Conservation (phyloP, 345 rosid genomes). For the Pistacia integerrima region DNA sequence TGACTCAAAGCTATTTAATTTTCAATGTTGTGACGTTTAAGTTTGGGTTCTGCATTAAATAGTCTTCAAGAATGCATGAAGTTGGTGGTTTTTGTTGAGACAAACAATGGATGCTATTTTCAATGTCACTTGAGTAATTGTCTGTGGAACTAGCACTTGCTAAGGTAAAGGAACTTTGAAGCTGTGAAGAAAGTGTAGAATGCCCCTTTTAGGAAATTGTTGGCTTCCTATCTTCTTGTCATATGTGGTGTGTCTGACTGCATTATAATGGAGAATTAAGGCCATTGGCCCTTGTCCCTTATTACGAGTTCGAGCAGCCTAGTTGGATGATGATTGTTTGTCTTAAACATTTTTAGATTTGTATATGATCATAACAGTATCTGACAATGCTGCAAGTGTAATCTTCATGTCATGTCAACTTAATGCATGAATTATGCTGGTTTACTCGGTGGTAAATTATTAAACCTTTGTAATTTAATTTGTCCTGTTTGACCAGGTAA, state of each 20-base stretch:
- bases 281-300: background rate
- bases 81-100: constrained; percentile 2
- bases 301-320: background rate
- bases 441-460: constrained; percentile 2
- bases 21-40: background rate
- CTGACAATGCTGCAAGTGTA: background rate
- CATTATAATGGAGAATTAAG: background rate
- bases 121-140: background rate
- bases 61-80: background rate
- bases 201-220: background rate
- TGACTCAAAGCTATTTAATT: background rate
- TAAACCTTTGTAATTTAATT: background rate
- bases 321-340: background rate
- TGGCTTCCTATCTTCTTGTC: constrained; percentile 1
- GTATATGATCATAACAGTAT: constrained; percentile 3
- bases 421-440: background rate
- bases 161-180: background rate
- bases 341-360: background rate
- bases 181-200: background rate
- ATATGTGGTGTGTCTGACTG: background rate
- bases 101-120: background rate
- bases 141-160: background rate
- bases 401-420: constrained; percentile 1
- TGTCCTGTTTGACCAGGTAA: constrained; percentile 57
- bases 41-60: background rate